Evolutionary conservation across 805 yeast genomes (phyloP).

Genomic region (Teunomyces panamensis): DNA sequence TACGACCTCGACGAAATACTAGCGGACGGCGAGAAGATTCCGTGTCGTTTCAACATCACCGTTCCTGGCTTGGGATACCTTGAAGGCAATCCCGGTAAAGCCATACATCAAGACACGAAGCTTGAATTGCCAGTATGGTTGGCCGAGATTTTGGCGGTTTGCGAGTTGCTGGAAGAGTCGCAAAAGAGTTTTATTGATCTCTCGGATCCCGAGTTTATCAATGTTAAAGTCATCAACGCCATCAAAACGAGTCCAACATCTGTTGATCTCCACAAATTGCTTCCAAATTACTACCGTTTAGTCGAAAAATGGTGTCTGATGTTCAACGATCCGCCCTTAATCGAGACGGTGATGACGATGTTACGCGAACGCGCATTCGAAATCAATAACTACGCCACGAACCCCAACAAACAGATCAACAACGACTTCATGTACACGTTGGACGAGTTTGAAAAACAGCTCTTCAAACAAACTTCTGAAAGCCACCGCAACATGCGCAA

Average conservation of each 20-base stretch:
- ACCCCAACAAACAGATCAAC: slow-evolving; percentile 46
- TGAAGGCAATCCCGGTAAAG: slow-evolving; percentile 70
- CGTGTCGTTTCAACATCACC: slow-evolving; percentile 71
- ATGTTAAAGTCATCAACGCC: slow-evolving; percentile 69
- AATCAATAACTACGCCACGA: slow-evolving; percentile 67
- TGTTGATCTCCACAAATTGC: slow-evolving; percentile 64
- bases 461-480: slow-evolving; percentile 54
- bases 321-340: slow-evolving; percentile 63
- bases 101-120: slow-evolving; percentile 57
- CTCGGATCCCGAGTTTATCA: slow-evolving; percentile 68
- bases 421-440: slow-evolving; percentile 58
- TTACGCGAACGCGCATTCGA: slow-evolving; percentile 64
- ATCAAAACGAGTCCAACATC: slow-evolving; percentile 67
- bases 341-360: slow-evolving; percentile 50
- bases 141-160: slow-evolving; percentile 68
- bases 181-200: slow-evolving; percentile 60
- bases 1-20: slow-evolving; percentile 77
- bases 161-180: slow-evolving; percentile 30
- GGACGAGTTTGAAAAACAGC: slow-evolving; percentile 71
- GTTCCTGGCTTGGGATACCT: slow-evolving; percentile 88
- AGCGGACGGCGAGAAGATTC: slow-evolving; percentile 69
- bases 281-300: slow-evolving; percentile 65
- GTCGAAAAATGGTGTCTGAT: slow-evolving; percentile 76
- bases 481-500: slow-evolving; percentile 38
- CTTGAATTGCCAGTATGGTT: slow-evolving; percentile 87